Conservation (phyloP, 2,329 filamentous ascomycete genomes). For the Pseudogymnoascus sp. region DNA sequence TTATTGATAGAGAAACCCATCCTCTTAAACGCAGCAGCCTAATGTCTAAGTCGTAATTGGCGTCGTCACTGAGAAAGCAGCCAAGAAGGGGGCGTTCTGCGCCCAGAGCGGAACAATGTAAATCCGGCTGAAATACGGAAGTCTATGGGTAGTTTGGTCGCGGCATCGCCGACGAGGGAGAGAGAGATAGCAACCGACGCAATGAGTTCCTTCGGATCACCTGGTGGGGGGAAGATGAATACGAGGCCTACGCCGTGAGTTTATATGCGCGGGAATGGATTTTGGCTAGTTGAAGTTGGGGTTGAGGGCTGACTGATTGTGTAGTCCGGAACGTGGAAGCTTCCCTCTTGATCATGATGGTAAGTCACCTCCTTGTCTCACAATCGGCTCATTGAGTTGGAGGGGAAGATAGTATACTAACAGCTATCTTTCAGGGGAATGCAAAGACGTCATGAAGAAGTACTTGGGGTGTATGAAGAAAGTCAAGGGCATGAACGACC, state of each 20-base stretch:
- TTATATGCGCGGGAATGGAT: not conserved
- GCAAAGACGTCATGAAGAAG: constrained; percentile 75
- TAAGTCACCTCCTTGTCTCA: constrained; percentile 27
- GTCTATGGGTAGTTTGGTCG: not conserved
- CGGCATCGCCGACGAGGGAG: not conserved
- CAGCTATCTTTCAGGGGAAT: constrained; percentile 58
- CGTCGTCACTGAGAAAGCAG: not conserved
- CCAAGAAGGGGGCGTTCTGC: not conserved
- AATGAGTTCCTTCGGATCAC: constrained; percentile 62
- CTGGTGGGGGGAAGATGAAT: constrained; percentile 55
- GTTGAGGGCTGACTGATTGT: not conserved
- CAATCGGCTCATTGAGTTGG: constrained; percentile 6
- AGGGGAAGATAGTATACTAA: constrained; percentile 10
- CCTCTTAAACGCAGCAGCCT: not conserved
- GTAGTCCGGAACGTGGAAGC: constrained; percentile 79
- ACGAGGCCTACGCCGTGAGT: constrained; percentile 64
- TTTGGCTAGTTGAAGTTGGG: not conserved
- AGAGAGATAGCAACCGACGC: constrained; percentile 10
- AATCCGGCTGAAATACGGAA: constrained; percentile 1
- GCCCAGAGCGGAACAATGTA: not conserved
- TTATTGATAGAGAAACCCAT: not conserved
- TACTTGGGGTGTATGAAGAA: constrained; percentile 86
- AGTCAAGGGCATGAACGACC: constrained; percentile 74
- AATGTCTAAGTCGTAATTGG: not conserved
- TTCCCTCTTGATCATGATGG: constrained; percentile 96